A percentile compares a stretch with the other conserved stretches of the same genome.
These are phyloP conservation scores for Botryotinia convoluta DNA, from an alignment of 2,329 filamentous ascomycete species.

Conservation along the genomic window DNA sequence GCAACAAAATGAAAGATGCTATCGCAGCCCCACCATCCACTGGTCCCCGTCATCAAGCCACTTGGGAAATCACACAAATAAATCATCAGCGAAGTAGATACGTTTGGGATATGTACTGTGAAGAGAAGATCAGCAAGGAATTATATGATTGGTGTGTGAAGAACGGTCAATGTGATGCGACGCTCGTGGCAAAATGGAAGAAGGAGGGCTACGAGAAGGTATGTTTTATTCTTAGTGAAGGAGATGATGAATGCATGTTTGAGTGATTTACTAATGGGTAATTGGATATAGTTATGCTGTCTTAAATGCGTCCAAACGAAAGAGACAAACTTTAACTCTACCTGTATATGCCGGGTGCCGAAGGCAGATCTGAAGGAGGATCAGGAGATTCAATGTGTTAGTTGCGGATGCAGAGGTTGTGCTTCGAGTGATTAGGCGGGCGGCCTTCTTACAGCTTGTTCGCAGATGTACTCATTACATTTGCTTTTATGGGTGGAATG, in stretches of 20 bases:
- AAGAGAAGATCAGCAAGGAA: slow-evolving; percentile 87
- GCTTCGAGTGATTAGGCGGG: slow-evolving; percentile 72
- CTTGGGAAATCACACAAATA: slow-evolving; percentile 98
- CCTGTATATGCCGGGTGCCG: slow-evolving; percentile 94
- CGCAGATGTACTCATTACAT: neutral
- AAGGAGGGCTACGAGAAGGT: slow-evolving; percentile 99
- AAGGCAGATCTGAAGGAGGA: slow-evolving; percentile 86
- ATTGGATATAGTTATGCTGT: slow-evolving; percentile 71
- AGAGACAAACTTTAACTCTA: slow-evolving; percentile 98
- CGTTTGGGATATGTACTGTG: slow-evolving; percentile 96
- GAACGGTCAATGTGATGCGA: slow-evolving; percentile 92
- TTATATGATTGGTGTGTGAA: slow-evolving; percentile 97
- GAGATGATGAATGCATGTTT: neutral
- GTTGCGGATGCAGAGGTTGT: slow-evolving; percentile 89
- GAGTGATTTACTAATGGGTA: slow-evolving; percentile 1
- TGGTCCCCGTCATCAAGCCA: slow-evolving; percentile 80
- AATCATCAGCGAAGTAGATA: slow-evolving; percentile 88
- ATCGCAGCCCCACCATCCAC: slow-evolving; percentile 83
- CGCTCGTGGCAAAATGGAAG: slow-evolving; percentile 99
- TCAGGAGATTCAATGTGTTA: slow-evolving; percentile 89
- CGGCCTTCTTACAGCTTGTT: neutral
- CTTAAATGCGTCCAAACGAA: slow-evolving; percentile 98
- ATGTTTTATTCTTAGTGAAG: slow-evolving; percentile 31
- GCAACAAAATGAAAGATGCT: slow-evolving; percentile 92
- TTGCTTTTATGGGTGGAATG: neutral